Base-by-base conservation (phyloP, 768 basidiomycete genomes). In the Tephrocybe sp. region DNA sequence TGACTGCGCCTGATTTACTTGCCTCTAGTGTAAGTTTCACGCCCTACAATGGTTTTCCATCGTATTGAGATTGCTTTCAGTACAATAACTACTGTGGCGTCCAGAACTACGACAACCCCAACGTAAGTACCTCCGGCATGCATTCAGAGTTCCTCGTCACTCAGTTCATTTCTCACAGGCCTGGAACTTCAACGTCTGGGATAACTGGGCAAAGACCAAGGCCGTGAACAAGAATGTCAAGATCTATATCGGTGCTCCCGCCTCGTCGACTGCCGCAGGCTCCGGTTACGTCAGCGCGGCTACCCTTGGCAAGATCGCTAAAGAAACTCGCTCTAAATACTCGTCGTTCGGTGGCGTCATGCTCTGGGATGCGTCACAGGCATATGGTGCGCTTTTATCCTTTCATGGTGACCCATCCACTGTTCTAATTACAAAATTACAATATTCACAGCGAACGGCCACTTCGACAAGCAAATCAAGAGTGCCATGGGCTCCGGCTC, bases 201-300 rank as follows among this genome's bases (percentile, higher is more conserved):
- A 81, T 54, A 76, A 65, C 65, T 84, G 80, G 80, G 81, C 81
- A 1, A 78, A 77, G 67, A 79, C 67, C 4, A 59, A 63, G 5
- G 79, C 80, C n/a, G 71, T 76, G 4, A 81, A 81, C 68, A 64
- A 56, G 54, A 71, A 77, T 58, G 76, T 81, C 48, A 83, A 83
- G 63, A 62, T 82, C 26, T 82, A 73, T 63, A 77, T 83, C 54
- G 81, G 81, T 45, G 81, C 77, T 20, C 79, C 81, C 1, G 80
- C 79, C 10, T 69, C 79, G 0, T 61, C 73, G 1, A 68, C 70
- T 4, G 80, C 81, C 15, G 81, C 81, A 3, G 73, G 76, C 17
- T 74, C 75, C 21, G 81, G 81, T n/a, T 83, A 77, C 62, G 73
- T 80, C 45, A 69, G 73, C 52, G 72, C 71, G 15, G 58, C 63